Evolutionary conservation across 2,329 filamentous ascomycete species (phyloP), one percentile per base, ranked within the genome.

Genomic region (Raffaelea ambrosiae): DNA sequence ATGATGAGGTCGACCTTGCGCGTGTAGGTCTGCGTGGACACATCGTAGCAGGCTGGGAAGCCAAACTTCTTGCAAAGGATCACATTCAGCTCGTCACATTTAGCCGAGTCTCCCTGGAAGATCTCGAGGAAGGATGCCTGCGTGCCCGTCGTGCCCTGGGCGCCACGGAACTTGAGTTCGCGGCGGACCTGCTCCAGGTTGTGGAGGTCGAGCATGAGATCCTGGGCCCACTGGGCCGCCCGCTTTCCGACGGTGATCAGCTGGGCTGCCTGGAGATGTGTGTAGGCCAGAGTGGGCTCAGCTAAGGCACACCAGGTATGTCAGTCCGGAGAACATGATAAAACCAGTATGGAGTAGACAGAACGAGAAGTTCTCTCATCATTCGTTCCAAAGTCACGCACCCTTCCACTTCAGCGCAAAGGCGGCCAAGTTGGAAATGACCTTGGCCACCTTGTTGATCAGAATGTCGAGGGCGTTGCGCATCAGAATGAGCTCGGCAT

Each of bases 1-100:
- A 95, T 73, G 48, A 83, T 74, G 38, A 86, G 72, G 61, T 96
- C 89, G 47, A 95, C 83, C 68, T 93, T 93, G 53, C 88, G 79
- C 4, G 55, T 53, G 50, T 55, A 51, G 5, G 70, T 72, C 61
- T 90, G 86, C 19, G 79, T 81, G 8, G 82, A 84, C 50, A 88
- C 78, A 53, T 76, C 74, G 53, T 76, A 77, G 57, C 64, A 68
- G 22, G 51, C 58, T 0, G 68, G 62, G 62, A 81, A 81, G n/a
- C 72, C 74, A 33, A 67, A 62, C 60, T 79, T 79, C 49, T 72
- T 46, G 61, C 76, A 79, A 8, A 81, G 66, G 1, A 77, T 65
- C 45, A 70, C 68, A 55, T 81, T 81, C 7, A 82, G 65, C 53
- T 69, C 48, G 57, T 79, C 73, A 44, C 70, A 70, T 62, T 77